Base-by-base conservation (phyloP, 2,329 filamentous ascomycete species). In the Colletotrichum karsti region DNA sequence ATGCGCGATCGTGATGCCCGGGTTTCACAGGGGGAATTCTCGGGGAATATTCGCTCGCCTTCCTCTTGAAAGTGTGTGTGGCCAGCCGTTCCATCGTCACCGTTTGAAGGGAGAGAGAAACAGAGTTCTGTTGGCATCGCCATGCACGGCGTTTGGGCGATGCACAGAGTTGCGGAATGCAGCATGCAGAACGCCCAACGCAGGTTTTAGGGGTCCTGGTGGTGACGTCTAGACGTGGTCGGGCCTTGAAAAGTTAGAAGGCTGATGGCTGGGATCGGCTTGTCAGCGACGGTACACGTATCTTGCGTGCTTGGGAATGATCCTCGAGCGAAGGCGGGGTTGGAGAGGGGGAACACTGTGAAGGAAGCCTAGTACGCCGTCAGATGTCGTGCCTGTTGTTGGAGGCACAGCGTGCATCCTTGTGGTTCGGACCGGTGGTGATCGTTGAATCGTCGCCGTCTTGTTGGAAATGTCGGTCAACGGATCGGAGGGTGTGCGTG, bases 221-320 rank as follows among this genome's bases (percentile, higher is more conserved):
- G 24, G 63, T 22, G 56, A 55, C 50, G 30, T 62, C 48, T 54
- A 18, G 46, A 53, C 13, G 22, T 12, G 41, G 30, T 54, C 13
- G 46, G 48, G 48, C 30, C n/a, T 26, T 18, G 22, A 15, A 51
- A 59, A n/a, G 24, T 60, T 24, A 55, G 24, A 18, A 28, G 56
- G 48, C 33, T 20, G 28, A n/a, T 9, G 63, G 22, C 63, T 30
- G 50, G 63, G 63, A 55, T 66, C 56, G 35, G 57, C 63, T 48
- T 66, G 63, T 42, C 37, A 55, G 39, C 48, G 18, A 26, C 26
- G 30, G 48, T 41, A 55, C 50, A 66, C 63, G 56, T 66, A 44
- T 48, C 28, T 54, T 30, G 46, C 33, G 56, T 41, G 26, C 33
- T 12, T 28, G 57, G 48, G 20, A 24, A n/a, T 57, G 37, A 58